A percentile compares a stretch with the other conserved stretches of the same genome.
These are phyloP conservation scores for Trichoderma semiorbis DNA, from an alignment of 2,329 filamentous ascomycete species.

Conservation along the genomic window DNA sequence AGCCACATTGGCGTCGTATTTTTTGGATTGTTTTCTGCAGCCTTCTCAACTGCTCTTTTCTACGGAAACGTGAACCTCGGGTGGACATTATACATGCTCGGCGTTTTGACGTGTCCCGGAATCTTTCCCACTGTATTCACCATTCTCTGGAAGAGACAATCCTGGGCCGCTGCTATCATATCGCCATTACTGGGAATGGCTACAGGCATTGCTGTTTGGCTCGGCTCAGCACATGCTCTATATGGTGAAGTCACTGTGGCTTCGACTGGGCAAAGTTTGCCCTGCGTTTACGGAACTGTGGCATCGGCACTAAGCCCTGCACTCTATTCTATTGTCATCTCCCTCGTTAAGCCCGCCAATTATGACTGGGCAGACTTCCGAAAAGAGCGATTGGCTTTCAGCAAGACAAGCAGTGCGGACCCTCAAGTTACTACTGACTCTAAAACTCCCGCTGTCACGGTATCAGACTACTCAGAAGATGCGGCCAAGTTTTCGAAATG, in stretches of 20 bases:
- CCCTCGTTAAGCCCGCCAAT: conserved; percentile 41
- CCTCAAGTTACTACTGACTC: neutral
- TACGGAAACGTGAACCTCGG: conserved; percentile 52
- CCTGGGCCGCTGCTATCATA: conserved; percentile 45
- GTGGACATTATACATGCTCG: conserved; percentile 54
- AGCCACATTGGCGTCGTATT: conserved; percentile 52
- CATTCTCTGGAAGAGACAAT: conserved; percentile 51
- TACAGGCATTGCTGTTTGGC: conserved; percentile 51
- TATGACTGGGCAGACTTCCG: conserved; percentile 39
- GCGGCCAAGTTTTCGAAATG: conserved; percentile 43
- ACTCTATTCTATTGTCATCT: conserved; percentile 45
- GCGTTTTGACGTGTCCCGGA: conserved; percentile 50
- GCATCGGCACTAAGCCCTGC: conserved; percentile 43
- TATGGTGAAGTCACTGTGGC: conserved; percentile 46
- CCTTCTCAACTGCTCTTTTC: conserved; percentile 50
- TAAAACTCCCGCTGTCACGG: conserved; percentile 25
- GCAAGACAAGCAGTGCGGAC: conserved; percentile 17
- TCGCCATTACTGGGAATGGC: conserved; percentile 48
- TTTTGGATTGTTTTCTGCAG: conserved; percentile 49
- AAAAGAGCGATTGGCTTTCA: conserved; percentile 40
- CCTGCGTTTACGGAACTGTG: conserved; percentile 52
- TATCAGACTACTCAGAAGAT: conserved; percentile 28
- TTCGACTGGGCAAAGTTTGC: conserved; percentile 46
- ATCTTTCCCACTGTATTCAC: conserved; percentile 53
- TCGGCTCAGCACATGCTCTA: conserved; percentile 44